Base-by-base conservation (phyloP, 108 stramenopile genomes). In the Epipyxis sp. region DNA sequence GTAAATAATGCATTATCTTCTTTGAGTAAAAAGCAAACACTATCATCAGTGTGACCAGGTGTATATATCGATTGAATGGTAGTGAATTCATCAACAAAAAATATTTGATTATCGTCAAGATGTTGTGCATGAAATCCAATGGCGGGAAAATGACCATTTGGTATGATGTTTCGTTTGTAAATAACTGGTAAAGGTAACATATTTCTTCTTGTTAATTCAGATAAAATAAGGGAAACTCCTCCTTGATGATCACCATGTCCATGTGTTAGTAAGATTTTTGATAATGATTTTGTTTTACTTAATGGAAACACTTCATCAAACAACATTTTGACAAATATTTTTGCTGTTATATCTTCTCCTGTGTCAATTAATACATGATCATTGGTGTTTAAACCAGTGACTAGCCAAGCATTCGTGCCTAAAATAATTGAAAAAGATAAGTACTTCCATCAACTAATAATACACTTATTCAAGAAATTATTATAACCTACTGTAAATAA, bases 1-100 rank as follows among this genome's bases (percentile, higher is more conserved):
- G 79, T 68, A 0, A 86, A 1, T 41, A 86, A 76, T 20, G 85
- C 85, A 57, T 32, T 13, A 27, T 85, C 84, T 42, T 83, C 84
- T 29, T 35, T 43, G 20, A 85, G 58, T 16, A 85, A 40, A 80
- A 85, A 85, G 6, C 76, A 27, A 35, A 81, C 77, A 34, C 83
- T 82, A 41, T 85, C 84, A 3, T 40, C 77, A 25, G 81, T 81
- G 39, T 81, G 81, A n/a, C 81, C 81, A 1, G 81, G 81, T 1
- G 81, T 81, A 30, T 61, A 41, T 0, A 81, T 65, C 1, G 81
- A 76, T 10, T 76, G 77, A 1, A 81, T 13, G 0, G 81, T 39
- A 35, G 76, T 44, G 0, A 42, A 44, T 1, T 41, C 39, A 0
- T 61, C 81, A 40, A 59, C 43, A 29, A 42, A 3, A 25, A 69